Conservation (phyloP, 495 filamentous ascomycete genomes). For the Aspergillus panamensis region DNA sequence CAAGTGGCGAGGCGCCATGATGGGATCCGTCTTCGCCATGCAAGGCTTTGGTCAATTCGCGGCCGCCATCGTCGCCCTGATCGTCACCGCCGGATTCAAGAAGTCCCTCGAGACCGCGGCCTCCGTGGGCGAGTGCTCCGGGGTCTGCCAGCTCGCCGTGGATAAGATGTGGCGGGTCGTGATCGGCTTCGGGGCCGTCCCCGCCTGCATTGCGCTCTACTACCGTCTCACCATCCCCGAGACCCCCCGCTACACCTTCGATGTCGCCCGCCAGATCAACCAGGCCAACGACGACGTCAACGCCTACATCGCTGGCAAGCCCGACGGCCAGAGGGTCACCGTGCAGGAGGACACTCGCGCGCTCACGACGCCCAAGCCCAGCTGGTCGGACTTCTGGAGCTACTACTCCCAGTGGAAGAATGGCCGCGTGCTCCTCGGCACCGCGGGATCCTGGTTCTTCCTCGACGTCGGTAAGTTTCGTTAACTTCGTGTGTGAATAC, state of each 20-base stretch:
- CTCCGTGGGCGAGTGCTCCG: constrained; percentile 52
- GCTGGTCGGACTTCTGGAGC: constrained; percentile 58
- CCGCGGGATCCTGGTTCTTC: constrained; percentile 76
- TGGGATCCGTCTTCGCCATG: constrained; percentile 80
- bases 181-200: constrained; percentile 75
- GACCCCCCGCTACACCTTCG: constrained; percentile 79
- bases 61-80: constrained; percentile 67
- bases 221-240: constrained; percentile 88
- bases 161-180: constrained; percentile 85
- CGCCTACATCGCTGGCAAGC: constrained; percentile 56
- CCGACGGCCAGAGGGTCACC: constrained; percentile 51
- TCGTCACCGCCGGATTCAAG: constrained; percentile 70
- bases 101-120: constrained; percentile 55
- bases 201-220: constrained; percentile 72
- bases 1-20: constrained; percentile 84
- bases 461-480: constrained; percentile 59
- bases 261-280: constrained; percentile 68
- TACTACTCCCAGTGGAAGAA: constrained; percentile 67
- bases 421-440: constrained; percentile 67
- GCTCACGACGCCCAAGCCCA: constrained; percentile 59
- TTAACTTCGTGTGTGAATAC: not conserved
- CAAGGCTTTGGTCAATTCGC: constrained; percentile 75
- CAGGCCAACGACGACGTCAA: constrained; percentile 64
- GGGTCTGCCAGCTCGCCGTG: constrained; percentile 63
- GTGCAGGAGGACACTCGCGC: constrained; percentile 40